Evolutionary conservation across 257 asterid species (phyloP).

Genomic region (Ophiorrhiza pumila): DNA sequence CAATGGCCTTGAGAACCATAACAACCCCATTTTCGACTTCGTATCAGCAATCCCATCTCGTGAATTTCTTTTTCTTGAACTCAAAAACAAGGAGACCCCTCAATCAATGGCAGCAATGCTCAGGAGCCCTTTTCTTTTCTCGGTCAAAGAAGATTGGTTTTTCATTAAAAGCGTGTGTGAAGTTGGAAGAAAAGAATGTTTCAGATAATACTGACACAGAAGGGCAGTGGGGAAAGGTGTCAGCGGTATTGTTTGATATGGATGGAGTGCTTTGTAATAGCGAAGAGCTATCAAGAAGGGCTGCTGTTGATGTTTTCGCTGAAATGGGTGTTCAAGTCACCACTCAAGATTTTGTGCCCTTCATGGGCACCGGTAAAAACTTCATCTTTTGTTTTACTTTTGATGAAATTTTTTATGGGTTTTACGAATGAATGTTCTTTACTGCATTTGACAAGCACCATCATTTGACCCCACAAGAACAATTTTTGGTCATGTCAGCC

Average conservation of each 20-base stretch:
- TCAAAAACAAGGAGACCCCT: slow-evolving; percentile 31
- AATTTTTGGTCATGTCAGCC: not conserved
- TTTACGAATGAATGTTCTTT: not conserved
- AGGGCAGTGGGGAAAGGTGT: slow-evolving; percentile 76
- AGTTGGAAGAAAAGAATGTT: slow-evolving; percentile 55
- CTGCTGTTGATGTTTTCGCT: slow-evolving; percentile 85
- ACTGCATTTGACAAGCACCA: not conserved
- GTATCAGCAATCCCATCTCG: slow-evolving; percentile 36
- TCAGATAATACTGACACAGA: slow-evolving; percentile 30
- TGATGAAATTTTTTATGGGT: not conserved
- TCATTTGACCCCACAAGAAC: not conserved
- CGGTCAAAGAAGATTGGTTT: slow-evolving; percentile 24
- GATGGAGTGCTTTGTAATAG: slow-evolving; percentile 96
- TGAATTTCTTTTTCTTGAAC: slow-evolving; percentile 31
- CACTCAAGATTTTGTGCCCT: slow-evolving; percentile 85
- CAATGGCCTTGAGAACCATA: slow-evolving; percentile 58
- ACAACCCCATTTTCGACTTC: slow-evolving; percentile 36
- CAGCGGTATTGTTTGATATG: slow-evolving; percentile 96
- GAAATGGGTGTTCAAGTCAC: slow-evolving; percentile 92
- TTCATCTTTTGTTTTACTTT: not conserved
- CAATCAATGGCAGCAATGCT: slow-evolving; percentile 27
- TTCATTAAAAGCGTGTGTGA: slow-evolving; percentile 50
- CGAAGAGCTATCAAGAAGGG: slow-evolving; percentile 83
- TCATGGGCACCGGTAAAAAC: slow-evolving; percentile 82
- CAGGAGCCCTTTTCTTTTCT: slow-evolving; percentile 7